Evolutionary conservation across 768 basidiomycete species (phyloP), one percentile per base, ranked within the genome.

Genomic region (Boletellus ananas): DNA sequence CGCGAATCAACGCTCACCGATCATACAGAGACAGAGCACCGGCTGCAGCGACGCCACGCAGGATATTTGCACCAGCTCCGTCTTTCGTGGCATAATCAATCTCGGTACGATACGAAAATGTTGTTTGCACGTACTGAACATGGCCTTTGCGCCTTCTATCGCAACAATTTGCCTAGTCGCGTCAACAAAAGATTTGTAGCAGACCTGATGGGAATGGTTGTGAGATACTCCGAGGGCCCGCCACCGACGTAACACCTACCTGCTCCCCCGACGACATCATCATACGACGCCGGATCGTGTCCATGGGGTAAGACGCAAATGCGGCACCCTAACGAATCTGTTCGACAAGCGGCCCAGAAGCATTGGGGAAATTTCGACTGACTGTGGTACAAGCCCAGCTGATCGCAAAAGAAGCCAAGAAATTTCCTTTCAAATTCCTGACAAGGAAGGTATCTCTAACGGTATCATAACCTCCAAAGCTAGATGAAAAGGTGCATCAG

Each of bases 11-110:
- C 18, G 51, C 63, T 56, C 43, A 73, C 74, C 82, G 79, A 71
- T 84, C 82, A 70, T 83, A 84, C 45, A 84, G 62, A 25, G 82
- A 80, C 59, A 84, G 65, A 53, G 80, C 83, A 68, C 82, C 70
- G 18, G 70, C 70, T n/a, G 62, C 63, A 7, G 70, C 70, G n/a
- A 72, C 53, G 67, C 83, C 79, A 65, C 82, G 80, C 59, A 83
- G 46, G 42, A 74, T 70, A 62, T 79, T 79, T 50, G 77, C 78
- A 56, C 79, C 80, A 50, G 79, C 80, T 59, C 82, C 80, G 67
- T 79, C 81, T 80, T 71, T 74, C 20, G 21, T 35, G 21, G 12
- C 41, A 39, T 14, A 6, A 43, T 58, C 10, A 51, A 43, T 23
- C 4, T 35, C n/a, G 3, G 11, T 18, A 17, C 3, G 12, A 31